phyloP scores from a whole-genome alignment of 2,329 filamentous ascomycete genomes.

The Elsinoe australis region DNA sequence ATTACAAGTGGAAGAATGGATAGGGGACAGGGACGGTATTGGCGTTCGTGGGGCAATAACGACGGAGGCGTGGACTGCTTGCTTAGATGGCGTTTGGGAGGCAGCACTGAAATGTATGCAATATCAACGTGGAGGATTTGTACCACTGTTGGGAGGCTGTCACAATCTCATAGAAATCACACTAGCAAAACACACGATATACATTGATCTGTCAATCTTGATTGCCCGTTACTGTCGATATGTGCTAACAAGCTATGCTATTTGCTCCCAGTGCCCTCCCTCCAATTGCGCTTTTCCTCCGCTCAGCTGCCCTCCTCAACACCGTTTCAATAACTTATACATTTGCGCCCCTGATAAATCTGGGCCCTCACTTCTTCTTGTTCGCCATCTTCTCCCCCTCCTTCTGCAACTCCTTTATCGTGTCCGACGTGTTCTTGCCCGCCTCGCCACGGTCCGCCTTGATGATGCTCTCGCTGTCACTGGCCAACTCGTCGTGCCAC shows the following conservation, averaged over 20 bases:
- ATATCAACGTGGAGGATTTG: too few species aligned
- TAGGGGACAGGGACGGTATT: background rate
- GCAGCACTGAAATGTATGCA: too few species aligned
- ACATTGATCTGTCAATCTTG: background rate
- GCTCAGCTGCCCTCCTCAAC: too few species aligned
- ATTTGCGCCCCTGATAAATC: too few species aligned
- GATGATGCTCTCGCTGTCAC: constrained; percentile 65
- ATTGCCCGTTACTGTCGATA: constrained; percentile 9
- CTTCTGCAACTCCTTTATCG: constrained; percentile 30
- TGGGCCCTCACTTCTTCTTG: constrained; percentile 25
- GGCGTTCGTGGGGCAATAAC: background rate
- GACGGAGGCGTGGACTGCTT: background rate
- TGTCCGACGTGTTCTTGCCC: constrained; percentile 24
- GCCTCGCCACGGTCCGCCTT: constrained; percentile 33
- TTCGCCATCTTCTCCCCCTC: constrained; percentile 29
- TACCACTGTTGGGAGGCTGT: too few species aligned
- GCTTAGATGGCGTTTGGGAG: constrained; percentile 4
- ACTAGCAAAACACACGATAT: too few species aligned
- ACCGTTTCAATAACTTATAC: too few species aligned
- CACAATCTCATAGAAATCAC: too few species aligned
- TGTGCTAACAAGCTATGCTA: constrained; percentile 10
- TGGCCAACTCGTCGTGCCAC: constrained; percentile 72
- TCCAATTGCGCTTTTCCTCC: background rate
- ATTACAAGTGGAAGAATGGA: background rate
- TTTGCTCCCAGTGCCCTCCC: background rate